These are phyloP conservation scores for Talaromyces albobiverticillius DNA, from an alignment of 2,329 filamentous ascomycete genomes.

Conservation along the genomic window DNA sequence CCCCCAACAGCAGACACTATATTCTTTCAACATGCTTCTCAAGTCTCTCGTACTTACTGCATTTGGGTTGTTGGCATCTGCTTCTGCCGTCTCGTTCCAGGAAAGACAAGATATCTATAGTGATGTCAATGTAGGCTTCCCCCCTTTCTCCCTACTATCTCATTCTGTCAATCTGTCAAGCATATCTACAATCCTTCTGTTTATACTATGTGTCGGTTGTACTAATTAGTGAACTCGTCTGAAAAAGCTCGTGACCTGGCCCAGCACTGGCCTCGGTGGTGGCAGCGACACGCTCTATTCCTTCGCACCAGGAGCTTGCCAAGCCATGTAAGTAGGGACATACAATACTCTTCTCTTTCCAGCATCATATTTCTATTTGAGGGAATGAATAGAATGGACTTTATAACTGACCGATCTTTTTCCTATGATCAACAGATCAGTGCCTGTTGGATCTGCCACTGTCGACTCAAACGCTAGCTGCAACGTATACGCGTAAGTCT, in stretches of 20 bases:
- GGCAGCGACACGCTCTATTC: no score
- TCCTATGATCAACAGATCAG: background rate
- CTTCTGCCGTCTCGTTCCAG: background rate
- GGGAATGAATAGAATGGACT: background rate
- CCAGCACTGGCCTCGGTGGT: no score
- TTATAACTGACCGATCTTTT: background rate
- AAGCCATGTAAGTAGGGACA: no score
- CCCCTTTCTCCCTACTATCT: no score
- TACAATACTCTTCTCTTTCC: no score
- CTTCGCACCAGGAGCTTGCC: no score
- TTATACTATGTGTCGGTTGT: no score
- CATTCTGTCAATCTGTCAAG: background rate
- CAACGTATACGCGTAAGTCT: slow-evolving; percentile 12
- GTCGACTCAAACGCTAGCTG: slow-evolving; percentile 13
- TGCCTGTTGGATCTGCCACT: slow-evolving; percentile 9
- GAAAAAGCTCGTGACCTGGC: no score
- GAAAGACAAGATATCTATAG: no score
- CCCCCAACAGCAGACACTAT: background rate
- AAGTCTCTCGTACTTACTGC: background rate
- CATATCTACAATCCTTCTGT: no score
- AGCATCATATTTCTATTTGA: background rate
- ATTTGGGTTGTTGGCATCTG: background rate
- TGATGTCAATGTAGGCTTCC: slow-evolving; percentile 10
- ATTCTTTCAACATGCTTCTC: background rate
- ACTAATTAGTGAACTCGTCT: no score